Evolutionary conservation across 2,329 filamentous ascomycete species (phyloP), one percentile per base, ranked within the genome.

Genomic region (Cytospora schulzeri): DNA sequence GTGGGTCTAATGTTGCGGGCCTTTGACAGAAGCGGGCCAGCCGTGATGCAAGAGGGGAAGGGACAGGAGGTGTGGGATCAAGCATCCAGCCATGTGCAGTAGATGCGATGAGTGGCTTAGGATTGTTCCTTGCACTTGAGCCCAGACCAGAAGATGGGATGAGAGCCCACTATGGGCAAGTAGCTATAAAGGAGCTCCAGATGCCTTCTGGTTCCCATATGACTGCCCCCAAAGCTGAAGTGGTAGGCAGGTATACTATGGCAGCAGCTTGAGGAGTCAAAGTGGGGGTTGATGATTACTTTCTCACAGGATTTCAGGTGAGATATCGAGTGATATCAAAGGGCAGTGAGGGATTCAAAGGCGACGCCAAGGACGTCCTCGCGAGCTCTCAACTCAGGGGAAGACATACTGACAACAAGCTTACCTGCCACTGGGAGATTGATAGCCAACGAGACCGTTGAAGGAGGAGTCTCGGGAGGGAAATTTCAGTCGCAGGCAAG

Each of bases 21-120:
- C 57, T 63, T 66, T 54, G 61, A 62, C 57, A 64, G 65, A 66
- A 62, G 65, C 65, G 65, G 65, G 65, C 58, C 65, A 56, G 58
- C n/a, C 58, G 65, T 66, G 62, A 66, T 66, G 65, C 65, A 66
- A 66, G 65, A 66, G 65, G 65, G 62, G 54, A 62, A 45, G 59
- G 57, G 50, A 56, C 50, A 48, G 53, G 26, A 41, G 51, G 35
- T n/a, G 52, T 45, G 48, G 57, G 35, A 59, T 61, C n/a, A 22
- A 29, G 56, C 56, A 57, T 35, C 26, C 31, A 14, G 26, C n/a
- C 54, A 57, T 53, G 26, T 31, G 29, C 29, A 19, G 19, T 53
- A 50, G 50, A 19, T 53, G 26, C 28, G 22, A 31, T 19, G 28
- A 22, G 15, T 17, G n/a, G 28, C 28, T 35, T 33, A 19, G 38